phyloP scores from a whole-genome alignment of 129 eudicot genomes.

The Tagetes erecta region DNA sequence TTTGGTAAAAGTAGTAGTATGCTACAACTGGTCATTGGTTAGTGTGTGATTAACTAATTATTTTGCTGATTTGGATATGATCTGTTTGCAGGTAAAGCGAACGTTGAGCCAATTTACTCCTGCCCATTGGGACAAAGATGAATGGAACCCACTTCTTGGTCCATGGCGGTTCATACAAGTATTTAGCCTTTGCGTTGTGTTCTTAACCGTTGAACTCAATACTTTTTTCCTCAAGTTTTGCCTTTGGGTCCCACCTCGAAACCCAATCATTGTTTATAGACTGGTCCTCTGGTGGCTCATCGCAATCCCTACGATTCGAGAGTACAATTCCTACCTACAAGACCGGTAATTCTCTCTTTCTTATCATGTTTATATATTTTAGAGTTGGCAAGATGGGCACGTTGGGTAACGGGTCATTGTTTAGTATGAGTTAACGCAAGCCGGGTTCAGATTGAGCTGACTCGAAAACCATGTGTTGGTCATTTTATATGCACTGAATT shows the following conservation, averaged over 20 bases:
- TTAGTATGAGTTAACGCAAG: background rate
- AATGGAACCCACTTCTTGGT: conserved; percentile 97
- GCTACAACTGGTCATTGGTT: background rate
- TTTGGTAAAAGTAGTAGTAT: conserved; percentile 12
- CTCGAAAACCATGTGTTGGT: background rate
- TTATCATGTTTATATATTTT: conserved; percentile 14
- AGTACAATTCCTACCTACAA: conserved; percentile 90
- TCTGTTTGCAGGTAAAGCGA: conserved; percentile 64
- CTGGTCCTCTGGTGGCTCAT: conserved; percentile 96
- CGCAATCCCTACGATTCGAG: conserved; percentile 95
- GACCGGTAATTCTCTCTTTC: conserved; percentile 58
- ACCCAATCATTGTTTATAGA: conserved; percentile 76
- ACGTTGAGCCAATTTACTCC: conserved; percentile 97
- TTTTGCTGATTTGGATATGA: conserved; percentile 8
- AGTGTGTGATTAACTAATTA: background rate
- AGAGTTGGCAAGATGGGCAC: background rate
- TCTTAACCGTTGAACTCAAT: conserved; percentile 89
- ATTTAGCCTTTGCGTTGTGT: conserved; percentile 73
- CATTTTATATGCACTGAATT: too few relatives aligned
- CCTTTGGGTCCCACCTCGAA: conserved; percentile 97
- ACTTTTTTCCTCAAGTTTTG: conserved; percentile 95
- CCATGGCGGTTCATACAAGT: conserved; percentile 97
- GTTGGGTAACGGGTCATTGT: background rate
- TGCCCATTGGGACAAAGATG: conserved; percentile 98
- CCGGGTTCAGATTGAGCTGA: too few relatives aligned